Evolutionary conservation across 495 filamentous ascomycete species (phyloP).

Genomic region (Penicillium fimorum): DNA sequence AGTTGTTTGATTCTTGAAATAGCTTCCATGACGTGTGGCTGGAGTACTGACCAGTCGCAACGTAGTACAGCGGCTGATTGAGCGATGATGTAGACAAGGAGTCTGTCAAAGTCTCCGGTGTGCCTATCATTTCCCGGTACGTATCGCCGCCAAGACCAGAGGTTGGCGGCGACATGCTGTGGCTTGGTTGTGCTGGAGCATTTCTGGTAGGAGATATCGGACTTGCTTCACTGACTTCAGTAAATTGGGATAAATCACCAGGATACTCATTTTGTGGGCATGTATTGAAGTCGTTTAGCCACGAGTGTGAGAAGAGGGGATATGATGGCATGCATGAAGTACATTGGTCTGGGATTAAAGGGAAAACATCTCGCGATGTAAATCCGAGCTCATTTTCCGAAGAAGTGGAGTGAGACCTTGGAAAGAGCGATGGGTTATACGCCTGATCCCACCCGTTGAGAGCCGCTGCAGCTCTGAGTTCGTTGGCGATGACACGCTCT

Average conservation of each 20-base stretch:
- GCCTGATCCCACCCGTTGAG: constrained; percentile 34
- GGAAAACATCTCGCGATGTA: not conserved
- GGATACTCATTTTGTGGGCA: not conserved
- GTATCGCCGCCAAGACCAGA: not conserved
- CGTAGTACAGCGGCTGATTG: constrained; percentile 22
- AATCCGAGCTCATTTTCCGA: not conserved
- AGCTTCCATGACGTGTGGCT: not conserved
- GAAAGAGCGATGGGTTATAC: constrained; percentile 11
- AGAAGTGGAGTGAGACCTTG: not conserved
- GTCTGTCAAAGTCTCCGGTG: not conserved
- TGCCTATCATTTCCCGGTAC: constrained; percentile 3
- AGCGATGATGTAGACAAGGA: not conserved
- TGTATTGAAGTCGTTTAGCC: constrained; percentile 5
- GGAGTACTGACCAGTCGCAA: constrained; percentile 19
- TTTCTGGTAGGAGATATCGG: not conserved
- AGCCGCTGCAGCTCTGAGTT: constrained; percentile 36
- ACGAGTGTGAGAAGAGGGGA: not conserved
- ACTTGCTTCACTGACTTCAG: not conserved
- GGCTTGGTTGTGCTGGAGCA: not conserved
- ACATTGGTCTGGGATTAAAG: constrained; percentile 2
- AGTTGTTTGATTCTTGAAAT: not conserved
- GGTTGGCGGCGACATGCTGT: not conserved
- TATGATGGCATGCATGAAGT: constrained; percentile 12
- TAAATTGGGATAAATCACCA: constrained; percentile 1
- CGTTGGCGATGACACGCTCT: constrained; percentile 44